A percentile compares a stretch with the other conserved stretches of the same genome.
phyloP scores from a whole-genome alignment of 352 stramenopile genomes.

The Aphanomyces invadans region DNA sequence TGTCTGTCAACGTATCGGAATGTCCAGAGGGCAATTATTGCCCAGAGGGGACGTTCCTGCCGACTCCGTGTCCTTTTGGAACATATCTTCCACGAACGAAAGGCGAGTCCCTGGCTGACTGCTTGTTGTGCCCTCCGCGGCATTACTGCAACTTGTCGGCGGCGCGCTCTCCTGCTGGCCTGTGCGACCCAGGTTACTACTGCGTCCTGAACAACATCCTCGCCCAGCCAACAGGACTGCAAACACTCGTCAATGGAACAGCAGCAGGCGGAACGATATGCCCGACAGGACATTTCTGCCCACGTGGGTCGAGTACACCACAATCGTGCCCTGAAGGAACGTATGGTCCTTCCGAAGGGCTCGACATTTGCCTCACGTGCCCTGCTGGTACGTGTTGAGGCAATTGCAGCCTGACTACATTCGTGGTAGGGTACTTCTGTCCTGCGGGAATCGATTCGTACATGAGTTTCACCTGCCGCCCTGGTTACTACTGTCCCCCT shows the following conservation, averaged over 20 bases:
- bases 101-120: neutral
- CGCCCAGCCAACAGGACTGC: conserved; percentile 33
- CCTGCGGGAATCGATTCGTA: conserved; percentile 35
- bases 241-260: conserved; percentile 43
- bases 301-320: conserved; percentile 37
- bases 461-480: conserved; percentile 34
- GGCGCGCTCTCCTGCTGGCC: conserved; percentile 20
- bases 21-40: conserved; percentile 73
- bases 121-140: conserved; percentile 54
- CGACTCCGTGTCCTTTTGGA: conserved; percentile 61
- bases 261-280: conserved; percentile 50
- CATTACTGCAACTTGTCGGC: conserved; percentile 45
- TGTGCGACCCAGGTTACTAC: conserved; percentile 53
- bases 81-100: conserved; percentile 32
- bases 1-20: conserved; percentile 26
- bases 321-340: conserved; percentile 50
- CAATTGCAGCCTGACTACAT: neutral
- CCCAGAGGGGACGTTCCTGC: conserved; percentile 60
- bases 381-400: conserved; percentile 31
- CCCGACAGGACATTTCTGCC: conserved; percentile 64
- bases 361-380: conserved; percentile 60
- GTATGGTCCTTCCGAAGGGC: conserved; percentile 48
- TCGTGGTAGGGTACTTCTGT: conserved; percentile 49
- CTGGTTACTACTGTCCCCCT: conserved; percentile 71
- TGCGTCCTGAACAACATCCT: conserved; percentile 30